Base-by-base conservation (phyloP, 768 basidiomycete genomes). In the Macrolepiota dolichaula region DNA sequence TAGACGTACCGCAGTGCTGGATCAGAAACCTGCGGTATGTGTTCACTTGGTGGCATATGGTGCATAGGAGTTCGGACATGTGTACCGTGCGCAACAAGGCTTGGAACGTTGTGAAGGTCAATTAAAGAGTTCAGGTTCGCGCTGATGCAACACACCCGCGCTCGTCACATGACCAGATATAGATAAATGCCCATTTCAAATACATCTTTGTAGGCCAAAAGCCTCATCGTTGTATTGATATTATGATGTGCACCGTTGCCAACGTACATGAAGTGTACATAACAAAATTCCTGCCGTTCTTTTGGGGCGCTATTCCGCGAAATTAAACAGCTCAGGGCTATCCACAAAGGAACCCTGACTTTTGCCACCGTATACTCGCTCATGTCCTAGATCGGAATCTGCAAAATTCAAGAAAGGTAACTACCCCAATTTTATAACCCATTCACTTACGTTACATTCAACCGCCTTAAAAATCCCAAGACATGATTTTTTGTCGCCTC, bases 21-120 rank as follows among this genome's bases (percentile, higher is more conserved):
- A 36, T 29, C 24, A 58, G 19, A 27, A 58, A 58, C 22, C 29
- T 58, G 10, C 50, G 47, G n/a, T 38, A 58, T 3, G 47, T 24
- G 36, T 50, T 3, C 2, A 25, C 25, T 19, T 58, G 57, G 19
- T 58, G 57, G 35, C 57, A 58, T 3, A 58, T 51, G 10, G 57
- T 58, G 49, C 57, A 58, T 25, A 58, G 57, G 7, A 58, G 47
- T 24, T 58, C 49, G 25, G 57, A 36, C 57, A 58, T 58, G 47
- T 13, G 19, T 15, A 12, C 38, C 11, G 35, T 22, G 37, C 22
- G 52, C 50, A 51, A 51, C 17, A 12, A 27, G 17, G 32, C 10
- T 32, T 36, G 52, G 47, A 49, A 49, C 25, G 47, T 49, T 49
- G 47, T 24, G n/a, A 47, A 38, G 19, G 7, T 37, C 22, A 24